Base-by-base conservation (phyloP, 2,329 filamentous ascomycete genomes). In the Cercospora berteroae region DNA sequence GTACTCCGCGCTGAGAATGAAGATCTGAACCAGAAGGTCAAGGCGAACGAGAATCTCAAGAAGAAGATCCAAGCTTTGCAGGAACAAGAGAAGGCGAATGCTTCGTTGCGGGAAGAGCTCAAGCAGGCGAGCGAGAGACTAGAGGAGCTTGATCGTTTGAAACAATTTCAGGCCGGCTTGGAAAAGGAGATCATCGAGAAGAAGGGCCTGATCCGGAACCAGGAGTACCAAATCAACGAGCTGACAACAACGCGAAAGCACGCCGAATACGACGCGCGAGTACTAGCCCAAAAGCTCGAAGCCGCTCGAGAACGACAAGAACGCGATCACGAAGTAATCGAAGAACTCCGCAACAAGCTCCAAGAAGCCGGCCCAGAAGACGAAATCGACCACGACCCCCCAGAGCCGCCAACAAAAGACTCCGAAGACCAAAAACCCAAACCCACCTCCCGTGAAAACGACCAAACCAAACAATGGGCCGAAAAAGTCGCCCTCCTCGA, bases 131-230 rank as follows among this genome's bases (percentile, higher is more conserved):
- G 79, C 23, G 83, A 84, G 58, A 77, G 80, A 52, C 69, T 84
- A 5, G 76, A 81, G 62, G 80, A 83, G 61, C 73, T 83, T 7
- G 81, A 84, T 56, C 74, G 73, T 25, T 73, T 83, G 44, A 80
- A 81, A 71, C 81, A 83, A 39, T 73, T 80, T 13, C 82, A 81
- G 60, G 77, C 79, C 29, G 76, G 78, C 3, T 74, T 85, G 20
- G 80, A 83, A 64, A 84, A 83, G 70, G 82, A 83, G 50, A 83
- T 84, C 72, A 82, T 83, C 57, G 83, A 85, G 71, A 84, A 83
- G 68, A 80, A 80, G 62, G 79, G 82, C 58, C 80, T 83, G 5
- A 81, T 85, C 33, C 78, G 82, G 31, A 83, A 84, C 33, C 81
- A 81, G 63, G 83, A 85, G 68, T 82, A 83, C 66, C 82, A 83